Evolutionary conservation across 495 filamentous ascomycete genomes (phyloP).

Genomic region (Aspergillus diversus): DNA sequence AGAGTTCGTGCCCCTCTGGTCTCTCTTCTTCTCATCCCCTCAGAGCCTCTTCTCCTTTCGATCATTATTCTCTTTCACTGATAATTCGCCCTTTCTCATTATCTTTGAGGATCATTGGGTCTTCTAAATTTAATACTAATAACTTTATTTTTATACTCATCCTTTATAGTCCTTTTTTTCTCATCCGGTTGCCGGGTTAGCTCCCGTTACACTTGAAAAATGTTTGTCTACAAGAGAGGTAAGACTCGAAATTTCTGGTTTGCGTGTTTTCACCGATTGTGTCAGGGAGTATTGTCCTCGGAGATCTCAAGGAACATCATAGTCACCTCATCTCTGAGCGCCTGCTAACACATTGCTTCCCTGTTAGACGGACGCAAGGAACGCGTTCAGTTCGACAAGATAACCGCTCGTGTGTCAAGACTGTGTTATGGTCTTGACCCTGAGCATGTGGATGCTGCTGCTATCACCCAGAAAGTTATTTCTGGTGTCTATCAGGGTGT

Average conservation of each 20-base stretch:
- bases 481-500: constrained; percentile 99
- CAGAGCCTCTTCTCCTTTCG: constrained; percentile 16
- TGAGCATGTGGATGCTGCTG: constrained; percentile 96
- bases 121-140: constrained; percentile 21
- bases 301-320: not conserved
- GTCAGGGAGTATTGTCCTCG: not conserved
- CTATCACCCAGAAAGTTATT: constrained; percentile 99
- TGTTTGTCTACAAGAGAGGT: constrained; percentile 77
- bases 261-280: not conserved
- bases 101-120: constrained; percentile 15
- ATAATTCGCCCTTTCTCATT: constrained; percentile 18
- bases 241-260: constrained; percentile 34
- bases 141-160: constrained; percentile 17
- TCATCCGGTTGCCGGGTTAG: constrained; percentile 16
- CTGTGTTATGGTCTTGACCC: constrained; percentile 96
- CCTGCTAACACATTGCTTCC: constrained; percentile 30
- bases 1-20: constrained; percentile 39
- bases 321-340: constrained; percentile 31
- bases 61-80: constrained; percentile 4
- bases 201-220: constrained; percentile 34
- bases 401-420: constrained; percentile 95
- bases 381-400: constrained; percentile 99
- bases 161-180: constrained; percentile 20
- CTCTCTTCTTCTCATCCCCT: constrained; percentile 37
- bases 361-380: constrained; percentile 94